phyloP scores from a whole-genome alignment of 2,329 filamentous ascomycete genomes.

The Fusarium marasasianum region DNA sequence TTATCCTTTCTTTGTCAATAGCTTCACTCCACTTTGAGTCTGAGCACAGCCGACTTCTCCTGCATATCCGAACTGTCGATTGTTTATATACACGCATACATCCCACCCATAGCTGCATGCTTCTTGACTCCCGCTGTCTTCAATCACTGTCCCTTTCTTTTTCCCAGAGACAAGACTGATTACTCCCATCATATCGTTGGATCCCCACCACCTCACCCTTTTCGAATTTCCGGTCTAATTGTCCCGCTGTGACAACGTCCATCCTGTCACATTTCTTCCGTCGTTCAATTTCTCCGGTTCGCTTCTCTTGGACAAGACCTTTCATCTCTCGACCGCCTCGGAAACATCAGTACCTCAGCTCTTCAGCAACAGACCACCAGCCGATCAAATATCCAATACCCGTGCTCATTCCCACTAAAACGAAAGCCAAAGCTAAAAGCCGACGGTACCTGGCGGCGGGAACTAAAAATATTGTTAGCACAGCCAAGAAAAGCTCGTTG shows the following conservation, averaged over 20 bases:
- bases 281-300: conserved; percentile 18
- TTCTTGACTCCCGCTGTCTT: neutral
- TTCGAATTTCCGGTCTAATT: neutral
- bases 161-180: neutral
- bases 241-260: conserved; percentile 17
- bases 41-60: conserved; percentile 8
- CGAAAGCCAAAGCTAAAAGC: conserved; percentile 16
- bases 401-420: conserved; percentile 24
- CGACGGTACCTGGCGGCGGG: conserved; percentile 33
- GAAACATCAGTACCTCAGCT: neutral
- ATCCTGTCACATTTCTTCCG: conserved; percentile 20
- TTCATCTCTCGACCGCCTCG: neutral
- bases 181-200: conserved; percentile 16
- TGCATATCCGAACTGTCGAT: conserved; percentile 22
- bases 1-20: conserved; percentile 13
- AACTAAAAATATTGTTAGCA: conserved; percentile 29
- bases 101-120: neutral
- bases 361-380: neutral
- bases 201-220: conserved; percentile 23
- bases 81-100: conserved; percentile 18
- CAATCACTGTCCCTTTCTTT: neutral
- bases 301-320: neutral
- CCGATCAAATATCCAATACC: conserved; percentile 6
- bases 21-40: conserved; percentile 22
- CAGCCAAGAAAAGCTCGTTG: conserved; percentile 23